phyloP scores from a whole-genome alignment of 2,329 filamentous ascomycete genomes.

The Fusarium sororula region DNA sequence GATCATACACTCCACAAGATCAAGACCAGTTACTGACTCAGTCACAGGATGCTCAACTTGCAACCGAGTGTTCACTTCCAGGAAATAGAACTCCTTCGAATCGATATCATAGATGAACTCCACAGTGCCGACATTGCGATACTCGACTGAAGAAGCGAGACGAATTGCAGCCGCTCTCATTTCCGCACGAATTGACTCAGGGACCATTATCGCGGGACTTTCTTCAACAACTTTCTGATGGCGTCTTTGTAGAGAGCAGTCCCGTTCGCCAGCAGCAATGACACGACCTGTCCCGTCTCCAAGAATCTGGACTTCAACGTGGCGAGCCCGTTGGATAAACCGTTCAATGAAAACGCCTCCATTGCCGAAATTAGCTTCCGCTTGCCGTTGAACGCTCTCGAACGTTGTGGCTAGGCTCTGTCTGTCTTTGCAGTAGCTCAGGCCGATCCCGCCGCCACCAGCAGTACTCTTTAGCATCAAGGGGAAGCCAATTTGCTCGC shows the following conservation, averaged over 20 bases:
- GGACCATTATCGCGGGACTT: conserved; percentile 50
- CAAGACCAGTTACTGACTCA: conserved; percentile 78
- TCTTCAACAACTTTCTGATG: conserved; percentile 64
- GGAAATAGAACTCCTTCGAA: conserved; percentile 53
- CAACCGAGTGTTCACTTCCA: conserved; percentile 59
- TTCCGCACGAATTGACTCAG: conserved; percentile 38
- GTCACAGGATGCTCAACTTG: conserved; percentile 66
- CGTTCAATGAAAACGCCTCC: conserved; percentile 54
- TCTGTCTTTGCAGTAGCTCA: conserved; percentile 49
- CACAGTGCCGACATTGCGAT: conserved; percentile 55
- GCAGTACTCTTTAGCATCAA: conserved; percentile 60
- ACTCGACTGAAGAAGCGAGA: conserved; percentile 49
- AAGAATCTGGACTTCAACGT: conserved; percentile 62
- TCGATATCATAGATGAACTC: conserved; percentile 56
- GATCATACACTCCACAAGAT: conserved; percentile 69
- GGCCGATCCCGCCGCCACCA: conserved; percentile 57
- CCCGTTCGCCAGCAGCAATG: conserved; percentile 55
- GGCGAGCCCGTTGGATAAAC: conserved; percentile 52
- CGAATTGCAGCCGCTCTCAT: conserved; percentile 51
- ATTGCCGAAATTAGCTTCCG: conserved; percentile 54
- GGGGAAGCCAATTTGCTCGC: conserved; percentile 48
- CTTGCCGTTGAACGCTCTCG: conserved; percentile 50
- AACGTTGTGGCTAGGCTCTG: conserved; percentile 46
- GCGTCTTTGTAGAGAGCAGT: conserved; percentile 61
- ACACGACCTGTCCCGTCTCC: conserved; percentile 56